Evolutionary conservation across 176 grass and related monocot species (phyloP), one percentile per base, ranked within the genome.

Genomic region (Hordeum marinum): DNA sequence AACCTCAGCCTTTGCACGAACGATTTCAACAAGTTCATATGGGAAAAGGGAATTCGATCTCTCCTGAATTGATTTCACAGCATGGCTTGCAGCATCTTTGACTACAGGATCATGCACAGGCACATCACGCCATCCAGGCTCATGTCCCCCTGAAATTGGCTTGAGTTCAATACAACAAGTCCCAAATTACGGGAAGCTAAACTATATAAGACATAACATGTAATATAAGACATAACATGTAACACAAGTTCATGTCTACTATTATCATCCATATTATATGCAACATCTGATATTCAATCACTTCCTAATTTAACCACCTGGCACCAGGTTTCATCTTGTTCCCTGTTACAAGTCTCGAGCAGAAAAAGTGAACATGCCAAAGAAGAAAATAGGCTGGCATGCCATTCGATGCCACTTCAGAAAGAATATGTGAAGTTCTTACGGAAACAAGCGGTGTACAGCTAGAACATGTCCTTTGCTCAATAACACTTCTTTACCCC

Each of bases 1-100:
- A 63, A 98, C 93, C 91, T 95, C 81, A 70, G 90, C 90, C 81
- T 87, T 94, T 35, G 93, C 91, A 13, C 67, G 84, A 58, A 95
- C 6, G 10, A 98, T 86, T 55, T 95, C 91, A n/a, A 95, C 55
- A 68, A 98, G 89, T 84, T 94, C 91, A 75, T 98, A 98, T 2
- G 89, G 91, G 45, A 83, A 63, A 58, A 94, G 78, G 15, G 91
- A 98, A 42, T 95, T 98, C 1, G 96, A 98, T 74, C 59, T 90
- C 84, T 90, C 52, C 45, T 95, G 96, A 71, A 95, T 96, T 70
- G 78, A 89, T 82, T 94, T 85, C 69, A 94, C 89, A 72, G 93
- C 96, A 94, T 96, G 96, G 50, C 64, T 24, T 83, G 91, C 91
- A 72, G 96, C 93, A 84, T 89, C 96, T 87, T 91, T 95, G 63